Percentiles rank a stretch among this genome's conserved stretches.
Conservation (phyloP, 2,329 filamentous ascomycete species). For the Penicillium sp. region DNA sequence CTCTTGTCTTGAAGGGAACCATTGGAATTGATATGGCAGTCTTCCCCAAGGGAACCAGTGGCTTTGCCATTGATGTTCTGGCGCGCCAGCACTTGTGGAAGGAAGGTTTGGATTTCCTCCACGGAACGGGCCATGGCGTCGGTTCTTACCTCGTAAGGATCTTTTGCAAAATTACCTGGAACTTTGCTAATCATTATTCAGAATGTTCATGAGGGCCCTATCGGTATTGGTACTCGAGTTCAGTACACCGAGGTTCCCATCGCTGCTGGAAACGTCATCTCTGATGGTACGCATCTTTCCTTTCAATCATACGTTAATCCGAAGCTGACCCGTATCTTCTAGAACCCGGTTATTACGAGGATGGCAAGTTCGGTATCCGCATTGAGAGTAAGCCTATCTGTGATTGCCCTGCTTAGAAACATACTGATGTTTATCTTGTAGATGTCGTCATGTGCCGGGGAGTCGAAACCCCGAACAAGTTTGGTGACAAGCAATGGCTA, state of each 20-base stretch:
- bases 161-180: not conserved
- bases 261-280: slow-evolving; percentile 89
- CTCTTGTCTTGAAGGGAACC: slow-evolving; percentile 89
- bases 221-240: slow-evolving; percentile 89
- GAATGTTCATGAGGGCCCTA: slow-evolving; percentile 96
- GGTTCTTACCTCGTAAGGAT: slow-evolving; percentile 72
- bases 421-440: slow-evolving; percentile 24
- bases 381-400: slow-evolving; percentile 68
- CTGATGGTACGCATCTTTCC: slow-evolving; percentile 57
- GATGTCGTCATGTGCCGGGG: slow-evolving; percentile 88
- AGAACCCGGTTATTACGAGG: slow-evolving; percentile 96
- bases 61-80: slow-evolving; percentile 84
- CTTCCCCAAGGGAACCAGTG: slow-evolving; percentile 93
- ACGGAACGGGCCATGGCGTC: slow-evolving; percentile 94
- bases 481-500: slow-evolving; percentile 90
- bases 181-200: slow-evolving; percentile 27
- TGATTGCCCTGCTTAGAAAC: not conserved
- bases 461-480: slow-evolving; percentile 80
- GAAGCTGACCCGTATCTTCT: slow-evolving; percentile 14
- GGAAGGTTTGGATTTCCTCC: slow-evolving; percentile 88
- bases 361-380: slow-evolving; percentile 89
- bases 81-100: slow-evolving; percentile 93
- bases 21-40: slow-evolving; percentile 83
- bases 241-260: slow-evolving; percentile 90
- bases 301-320: not conserved